phyloP scores from a whole-genome alignment of 331 rosid genomes.

The Phaseolus coccineus region DNA sequence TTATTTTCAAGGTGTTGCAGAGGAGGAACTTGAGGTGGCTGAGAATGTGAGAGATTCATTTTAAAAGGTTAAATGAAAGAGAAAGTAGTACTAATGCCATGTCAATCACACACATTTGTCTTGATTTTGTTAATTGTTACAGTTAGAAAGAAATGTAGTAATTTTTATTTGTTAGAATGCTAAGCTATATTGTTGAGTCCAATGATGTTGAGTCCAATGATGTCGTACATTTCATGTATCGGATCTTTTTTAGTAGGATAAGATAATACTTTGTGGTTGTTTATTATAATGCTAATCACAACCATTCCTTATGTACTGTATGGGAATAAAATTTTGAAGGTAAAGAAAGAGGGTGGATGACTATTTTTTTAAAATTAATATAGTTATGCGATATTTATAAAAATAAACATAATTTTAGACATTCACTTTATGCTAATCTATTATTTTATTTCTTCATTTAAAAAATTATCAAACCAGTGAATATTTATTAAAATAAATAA shows the following conservation, averaged over 20 bases:
- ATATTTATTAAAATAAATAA: not conserved
- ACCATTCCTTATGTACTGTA: not conserved
- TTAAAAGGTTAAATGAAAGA: not conserved
- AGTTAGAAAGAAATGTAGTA: not conserved
- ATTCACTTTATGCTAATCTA: not conserved
- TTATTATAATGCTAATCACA: slow-evolving; percentile 12
- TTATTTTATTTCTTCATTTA: not conserved
- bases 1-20: not conserved
- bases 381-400: not conserved
- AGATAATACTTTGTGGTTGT: not conserved
- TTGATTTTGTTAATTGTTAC: not conserved
- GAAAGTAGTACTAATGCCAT: not conserved
- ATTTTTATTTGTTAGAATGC: not conserved
- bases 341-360: not conserved
- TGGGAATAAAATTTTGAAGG: not conserved
- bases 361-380: not conserved
- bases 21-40: slow-evolving; percentile 4
- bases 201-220: not conserved
- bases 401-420: not conserved
- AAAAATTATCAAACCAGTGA: not conserved
- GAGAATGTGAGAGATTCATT: not conserved
- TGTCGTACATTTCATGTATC: not conserved
- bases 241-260: not conserved
- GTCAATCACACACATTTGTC: not conserved
- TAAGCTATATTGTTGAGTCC: not conserved